phyloP scores from a whole-genome alignment of 495 filamentous ascomycete species.

The Neurospora sp. region DNA sequence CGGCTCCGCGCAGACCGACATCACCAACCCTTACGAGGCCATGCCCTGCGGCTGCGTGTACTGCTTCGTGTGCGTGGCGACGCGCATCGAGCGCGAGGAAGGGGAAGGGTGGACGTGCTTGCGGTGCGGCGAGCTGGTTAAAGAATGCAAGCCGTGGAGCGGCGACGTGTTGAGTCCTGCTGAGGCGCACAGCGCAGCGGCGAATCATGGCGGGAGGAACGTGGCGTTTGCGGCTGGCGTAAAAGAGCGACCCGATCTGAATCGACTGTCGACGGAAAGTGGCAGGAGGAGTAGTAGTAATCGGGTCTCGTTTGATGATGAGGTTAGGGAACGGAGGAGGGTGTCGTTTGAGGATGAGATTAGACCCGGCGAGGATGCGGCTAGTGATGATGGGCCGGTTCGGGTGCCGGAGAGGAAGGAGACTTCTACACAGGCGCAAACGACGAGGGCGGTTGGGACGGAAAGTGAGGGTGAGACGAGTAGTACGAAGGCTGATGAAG shows the following conservation, averaged over 20 bases:
- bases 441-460: background rate
- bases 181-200: slow-evolving; percentile 37
- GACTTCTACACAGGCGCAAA: background rate
- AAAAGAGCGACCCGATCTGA: slow-evolving; percentile 8
- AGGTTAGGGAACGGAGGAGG: background rate
- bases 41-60: slow-evolving; percentile 88
- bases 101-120: slow-evolving; percentile 95
- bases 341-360: background rate
- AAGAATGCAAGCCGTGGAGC: slow-evolving; percentile 85
- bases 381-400: background rate
- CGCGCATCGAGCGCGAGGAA: slow-evolving; percentile 81
- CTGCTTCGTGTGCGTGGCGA: slow-evolving; percentile 94
- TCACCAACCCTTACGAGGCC: slow-evolving; percentile 92
- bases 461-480: background rate
- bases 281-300: slow-evolving; percentile 3
- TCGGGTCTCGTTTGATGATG: background rate
- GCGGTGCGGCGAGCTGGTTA: slow-evolving; percentile 74
- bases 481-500: background rate
- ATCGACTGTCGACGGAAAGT: background rate
- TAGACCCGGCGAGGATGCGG: background rate
- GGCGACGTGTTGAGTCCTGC: slow-evolving; percentile 68
- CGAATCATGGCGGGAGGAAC: slow-evolving; percentile 35
- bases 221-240: slow-evolving; percentile 61
- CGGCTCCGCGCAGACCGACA: slow-evolving; percentile 84
- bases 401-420: background rate